phyloP scores from a whole-genome alignment of 2,329 filamentous ascomycete genomes.

The Hypoxylon sp. region DNA sequence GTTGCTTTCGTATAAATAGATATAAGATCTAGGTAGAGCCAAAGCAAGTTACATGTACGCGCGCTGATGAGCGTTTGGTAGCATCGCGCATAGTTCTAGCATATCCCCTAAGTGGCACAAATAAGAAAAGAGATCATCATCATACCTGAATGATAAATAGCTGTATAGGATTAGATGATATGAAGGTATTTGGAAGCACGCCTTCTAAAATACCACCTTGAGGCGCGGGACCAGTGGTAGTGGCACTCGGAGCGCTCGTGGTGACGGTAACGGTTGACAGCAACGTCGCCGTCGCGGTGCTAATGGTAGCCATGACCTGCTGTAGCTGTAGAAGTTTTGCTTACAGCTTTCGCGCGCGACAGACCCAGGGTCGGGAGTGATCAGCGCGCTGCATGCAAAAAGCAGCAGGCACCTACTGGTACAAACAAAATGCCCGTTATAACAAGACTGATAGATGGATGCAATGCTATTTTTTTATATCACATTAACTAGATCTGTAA shows the following conservation, averaged over 20 bases:
- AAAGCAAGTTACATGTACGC: no score
- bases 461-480: no score
- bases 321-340: slow-evolving; percentile 7
- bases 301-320: slow-evolving; percentile 36
- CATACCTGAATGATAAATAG: slow-evolving; percentile 77
- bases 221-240: slow-evolving; percentile 47
- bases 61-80: no score
- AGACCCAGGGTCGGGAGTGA: slow-evolving; percentile 13
- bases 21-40: no score
- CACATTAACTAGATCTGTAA: no score
- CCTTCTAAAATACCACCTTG: slow-evolving; percentile 75
- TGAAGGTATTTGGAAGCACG: slow-evolving; percentile 72
- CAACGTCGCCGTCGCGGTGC: slow-evolving; percentile 35
- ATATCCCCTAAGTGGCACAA: no score
- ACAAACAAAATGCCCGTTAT: slow-evolving; percentile 1
- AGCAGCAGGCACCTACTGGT: slow-evolving; percentile 2
- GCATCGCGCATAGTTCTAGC: no score
- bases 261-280: slow-evolving; percentile 37
- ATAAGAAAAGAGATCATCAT: neutral
- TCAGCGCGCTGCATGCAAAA: slow-evolving; percentile 22
- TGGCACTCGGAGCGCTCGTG: slow-evolving; percentile 41
- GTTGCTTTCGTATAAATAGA: neutral
- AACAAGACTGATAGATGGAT: neutral
- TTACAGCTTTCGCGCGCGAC: slow-evolving; percentile 25
- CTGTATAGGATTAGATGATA: slow-evolving; percentile 75